phyloP scores from a whole-genome alignment of 768 basidiomycete genomes.

The Lyophyllum shimeji region DNA sequence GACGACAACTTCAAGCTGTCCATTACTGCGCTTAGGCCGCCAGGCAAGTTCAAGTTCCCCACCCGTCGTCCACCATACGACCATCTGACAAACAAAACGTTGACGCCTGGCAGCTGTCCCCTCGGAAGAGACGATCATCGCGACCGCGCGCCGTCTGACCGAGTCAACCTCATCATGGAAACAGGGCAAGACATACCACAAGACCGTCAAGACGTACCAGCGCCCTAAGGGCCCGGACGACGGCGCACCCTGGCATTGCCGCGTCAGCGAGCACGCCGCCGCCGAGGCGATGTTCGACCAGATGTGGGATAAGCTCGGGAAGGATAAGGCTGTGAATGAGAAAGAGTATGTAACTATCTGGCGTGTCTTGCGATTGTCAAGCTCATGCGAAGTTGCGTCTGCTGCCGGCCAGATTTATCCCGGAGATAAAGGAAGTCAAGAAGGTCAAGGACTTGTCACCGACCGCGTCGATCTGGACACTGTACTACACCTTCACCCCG shows the following conservation, averaged over 20 bases:
- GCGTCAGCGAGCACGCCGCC: slow-evolving; percentile 61
- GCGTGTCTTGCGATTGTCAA: background rate
- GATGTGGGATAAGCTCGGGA: slow-evolving; percentile 68
- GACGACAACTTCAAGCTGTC: slow-evolving; percentile 13
- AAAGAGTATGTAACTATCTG: slow-evolving; percentile 37
- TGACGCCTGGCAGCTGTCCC: slow-evolving; percentile 49
- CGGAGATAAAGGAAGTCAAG: slow-evolving; percentile 60
- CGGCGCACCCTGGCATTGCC: slow-evolving; percentile 66
- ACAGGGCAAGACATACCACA: slow-evolving; percentile 60
- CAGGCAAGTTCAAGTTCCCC: slow-evolving; percentile 7
- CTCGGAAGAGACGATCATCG: slow-evolving; percentile 54
- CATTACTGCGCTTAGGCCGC: slow-evolving; percentile 13
- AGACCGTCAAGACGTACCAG: slow-evolving; percentile 55
- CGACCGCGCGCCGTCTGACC: slow-evolving; percentile 54
- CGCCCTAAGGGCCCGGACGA: slow-evolving; percentile 53
- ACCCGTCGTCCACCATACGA: background rate
- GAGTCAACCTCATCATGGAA: slow-evolving; percentile 63
- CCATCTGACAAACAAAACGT: background rate
- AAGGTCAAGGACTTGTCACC: slow-evolving; percentile 63
- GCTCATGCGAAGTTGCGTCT: background rate
- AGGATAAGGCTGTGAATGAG: slow-evolving; percentile 68
- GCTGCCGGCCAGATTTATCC: slow-evolving; percentile 52
- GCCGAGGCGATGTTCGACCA: slow-evolving; percentile 74
- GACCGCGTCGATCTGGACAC: slow-evolving; percentile 65
- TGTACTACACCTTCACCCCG: slow-evolving; percentile 71